Evolutionary conservation across 306 rosid species (phyloP).

Genomic region (Delonix regia): DNA sequence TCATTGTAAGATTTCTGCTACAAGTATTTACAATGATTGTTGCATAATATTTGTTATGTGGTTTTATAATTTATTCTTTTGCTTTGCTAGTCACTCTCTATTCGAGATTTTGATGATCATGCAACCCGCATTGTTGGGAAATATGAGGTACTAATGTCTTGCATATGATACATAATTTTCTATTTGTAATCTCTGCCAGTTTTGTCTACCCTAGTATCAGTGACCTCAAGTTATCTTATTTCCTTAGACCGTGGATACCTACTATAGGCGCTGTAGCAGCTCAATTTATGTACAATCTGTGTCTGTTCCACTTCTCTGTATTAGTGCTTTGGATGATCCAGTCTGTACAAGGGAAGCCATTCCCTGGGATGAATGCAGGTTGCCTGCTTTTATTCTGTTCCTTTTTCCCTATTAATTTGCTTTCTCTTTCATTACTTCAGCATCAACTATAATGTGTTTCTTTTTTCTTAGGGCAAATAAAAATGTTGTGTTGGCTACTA

Average conservation of each 20-base stretch:
- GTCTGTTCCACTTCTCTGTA: constrained; percentile 86
- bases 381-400: constrained; percentile 32
- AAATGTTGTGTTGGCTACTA: constrained; percentile 76
- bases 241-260: constrained; percentile 90
- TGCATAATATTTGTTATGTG: too few species aligned
- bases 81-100: constrained; percentile 70
- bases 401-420: constrained; percentile 19
- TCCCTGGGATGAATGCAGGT: constrained; percentile 99
- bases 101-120: constrained; percentile 90
- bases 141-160: constrained; percentile 65
- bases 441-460: constrained; percentile 2
- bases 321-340: constrained; percentile 96
- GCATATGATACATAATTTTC: constrained; percentile 19
- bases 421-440: constrained; percentile 18
- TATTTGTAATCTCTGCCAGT: constrained; percentile 20
- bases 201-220: background rate
- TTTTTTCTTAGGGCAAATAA: constrained; percentile 58
- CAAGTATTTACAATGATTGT: background rate
- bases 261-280: constrained; percentile 85
- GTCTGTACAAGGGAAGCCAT: constrained; percentile 96
- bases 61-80: constrained; percentile 34
- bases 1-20: background rate
- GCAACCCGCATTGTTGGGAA: constrained; percentile 89
- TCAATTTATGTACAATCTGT: constrained; percentile 75
- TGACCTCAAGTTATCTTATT: constrained; percentile 36